phyloP scores from a whole-genome alignment of 345 rosid genomes.

The Gossypium thurberi region DNA sequence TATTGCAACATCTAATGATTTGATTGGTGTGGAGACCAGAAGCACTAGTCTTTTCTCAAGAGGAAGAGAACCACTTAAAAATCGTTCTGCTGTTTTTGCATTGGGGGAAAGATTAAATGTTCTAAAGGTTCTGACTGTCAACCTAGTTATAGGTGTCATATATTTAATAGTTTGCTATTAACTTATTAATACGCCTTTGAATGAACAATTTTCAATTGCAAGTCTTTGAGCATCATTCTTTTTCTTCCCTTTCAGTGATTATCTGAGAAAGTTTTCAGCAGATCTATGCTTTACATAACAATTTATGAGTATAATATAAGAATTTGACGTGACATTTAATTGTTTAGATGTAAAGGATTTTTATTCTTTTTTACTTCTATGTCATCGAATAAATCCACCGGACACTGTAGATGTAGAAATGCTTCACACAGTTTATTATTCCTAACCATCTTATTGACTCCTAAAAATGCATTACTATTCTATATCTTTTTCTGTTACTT shows the following conservation, averaged over 20 bases:
- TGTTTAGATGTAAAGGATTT: neutral
- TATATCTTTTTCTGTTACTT: neutral
- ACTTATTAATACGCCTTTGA: neutral
- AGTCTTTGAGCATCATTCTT: slow-evolving; percentile 5
- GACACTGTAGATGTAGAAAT: neutral
- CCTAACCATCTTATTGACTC: neutral
- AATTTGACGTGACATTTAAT: neutral
- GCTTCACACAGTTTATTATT: neutral
- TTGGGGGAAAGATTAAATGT: slow-evolving; percentile 85
- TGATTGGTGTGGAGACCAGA: slow-evolving; percentile 96
- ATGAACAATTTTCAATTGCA: neutral
- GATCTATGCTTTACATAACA: neutral
- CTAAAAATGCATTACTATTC: neutral
- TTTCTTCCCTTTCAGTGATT: slow-evolving; percentile 1
- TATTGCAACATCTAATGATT: slow-evolving; percentile 85
- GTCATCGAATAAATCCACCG: neutral
- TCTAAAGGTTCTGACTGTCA: slow-evolving; percentile 52
- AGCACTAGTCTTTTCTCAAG: slow-evolving; percentile 74
- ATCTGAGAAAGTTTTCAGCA: neutral
- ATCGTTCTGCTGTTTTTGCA: slow-evolving; percentile 90
- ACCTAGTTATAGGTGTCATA: neutral
- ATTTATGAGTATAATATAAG: neutral
- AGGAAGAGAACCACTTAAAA: slow-evolving; percentile 84
- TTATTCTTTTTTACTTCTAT: neutral
- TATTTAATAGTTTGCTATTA: neutral